Percentiles rank a stretch among this genome's conserved stretches.
Evolutionary conservation across 2,329 filamentous ascomycete genomes (phyloP).

Genomic region (Mycosphaerella sp.): DNA sequence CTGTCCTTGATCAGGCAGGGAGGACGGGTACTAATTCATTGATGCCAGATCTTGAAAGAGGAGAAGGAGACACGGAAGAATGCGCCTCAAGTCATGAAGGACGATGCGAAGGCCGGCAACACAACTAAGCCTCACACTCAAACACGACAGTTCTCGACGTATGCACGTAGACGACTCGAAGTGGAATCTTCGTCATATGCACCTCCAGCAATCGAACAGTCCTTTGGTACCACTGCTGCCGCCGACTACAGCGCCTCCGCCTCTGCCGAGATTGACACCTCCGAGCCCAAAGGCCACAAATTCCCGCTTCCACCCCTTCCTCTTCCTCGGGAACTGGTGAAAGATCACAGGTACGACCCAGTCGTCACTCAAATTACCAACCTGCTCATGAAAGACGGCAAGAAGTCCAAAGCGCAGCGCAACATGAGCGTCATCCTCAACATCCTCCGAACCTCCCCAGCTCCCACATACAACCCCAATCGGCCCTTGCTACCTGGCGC

Average conservation of each 20-base stretch:
- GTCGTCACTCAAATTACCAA: slow-evolving; percentile 82
- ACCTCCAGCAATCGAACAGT: slow-evolving; percentile 17
- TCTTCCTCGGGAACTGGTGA: slow-evolving; percentile 55
- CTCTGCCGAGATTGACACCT: slow-evolving; percentile 18
- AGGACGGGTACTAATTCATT: neutral
- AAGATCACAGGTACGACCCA: slow-evolving; percentile 79
- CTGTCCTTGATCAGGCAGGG: neutral
- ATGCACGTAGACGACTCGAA: slow-evolving; percentile 34
- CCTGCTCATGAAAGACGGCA: slow-evolving; percentile 84
- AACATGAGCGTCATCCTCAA: slow-evolving; percentile 80
- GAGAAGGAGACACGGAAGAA: slow-evolving; percentile 57
- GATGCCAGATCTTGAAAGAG: slow-evolving; percentile 53
- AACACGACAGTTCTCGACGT: slow-evolving; percentile 54
- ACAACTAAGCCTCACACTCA: slow-evolving; percentile 34
- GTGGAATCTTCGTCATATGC: slow-evolving; percentile 6
- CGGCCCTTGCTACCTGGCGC: slow-evolving; percentile 66
- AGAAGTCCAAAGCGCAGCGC: slow-evolving; percentile 85
- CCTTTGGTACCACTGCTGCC: slow-evolving; percentile 19
- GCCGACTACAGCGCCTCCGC: slow-evolving; percentile 15
- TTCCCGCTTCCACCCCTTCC: slow-evolving; percentile 66
- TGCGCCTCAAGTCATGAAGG: slow-evolving; percentile 60
- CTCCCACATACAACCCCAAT: slow-evolving; percentile 66
- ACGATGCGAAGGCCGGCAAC: slow-evolving; percentile 44
- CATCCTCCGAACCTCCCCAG: slow-evolving; percentile 72
- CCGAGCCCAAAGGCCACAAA: slow-evolving; percentile 62